Base-by-base conservation (phyloP, 2,329 filamentous ascomycete species). In the Epichloe amarillans region DNA sequence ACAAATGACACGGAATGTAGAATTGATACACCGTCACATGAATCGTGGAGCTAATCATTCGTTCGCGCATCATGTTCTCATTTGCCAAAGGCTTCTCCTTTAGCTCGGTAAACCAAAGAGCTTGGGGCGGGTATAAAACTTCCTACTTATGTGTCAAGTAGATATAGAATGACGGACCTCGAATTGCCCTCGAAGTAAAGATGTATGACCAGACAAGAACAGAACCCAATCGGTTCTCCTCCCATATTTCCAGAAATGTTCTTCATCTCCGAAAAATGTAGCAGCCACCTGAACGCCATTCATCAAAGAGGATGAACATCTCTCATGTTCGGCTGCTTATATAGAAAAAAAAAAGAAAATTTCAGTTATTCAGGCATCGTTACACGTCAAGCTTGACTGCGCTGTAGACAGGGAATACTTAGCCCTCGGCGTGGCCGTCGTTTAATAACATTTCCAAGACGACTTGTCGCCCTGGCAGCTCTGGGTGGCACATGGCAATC, bases 401-500 rank as follows among this genome's bases (percentile, higher is more conserved):
- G 8, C 19, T 42, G 19, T 14, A 42, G 17, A n/a, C 17, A 42
- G 40, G 23, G 39, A 30, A n/a, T 1, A 17, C 17, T 51, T 37
- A 54, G 12, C 39, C 45, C 64, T 80, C 76, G 50, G 67, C 66
- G 56, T 91, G 85, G 5, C 88, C 90, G 61, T 95, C 87, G 65
- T 97, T 97, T 58, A 97, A 77, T 57, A 95, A 71, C 76, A 98
- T 76, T 71, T 98, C 93, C 55, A 97, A 73, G 55, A 98, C 83
- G 57, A 98, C 82, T 72, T 96, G 90, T 62, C 82, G 84, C 49
- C 86, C 82, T 53, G 88, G 79, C 55, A 86, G 75, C 68, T 95
- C 87, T 0, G 93, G 93, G 70, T 98, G 93, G 62, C 88, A 87
- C 87, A 98, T 90, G 60, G 84, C 85, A 58, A 98, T 80, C 77